Evolutionary conservation across 371 early-diverging fungal genomes (phyloP).

Genomic region (Funneliformis caledonium): DNA sequence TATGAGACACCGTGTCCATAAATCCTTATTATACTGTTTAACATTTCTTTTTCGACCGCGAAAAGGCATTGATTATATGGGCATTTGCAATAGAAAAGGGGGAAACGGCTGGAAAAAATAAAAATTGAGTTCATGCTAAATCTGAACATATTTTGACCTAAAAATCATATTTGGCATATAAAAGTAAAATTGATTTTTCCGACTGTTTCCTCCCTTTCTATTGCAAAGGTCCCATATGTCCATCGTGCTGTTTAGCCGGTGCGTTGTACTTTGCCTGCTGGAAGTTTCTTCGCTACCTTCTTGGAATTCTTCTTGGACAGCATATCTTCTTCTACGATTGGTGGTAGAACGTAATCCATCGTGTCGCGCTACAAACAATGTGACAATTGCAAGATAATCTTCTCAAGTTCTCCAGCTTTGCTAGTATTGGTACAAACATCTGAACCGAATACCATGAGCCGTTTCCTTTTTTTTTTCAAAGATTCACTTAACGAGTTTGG

Average conservation of each 20-base stretch:
- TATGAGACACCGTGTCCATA: constrained; percentile 9
- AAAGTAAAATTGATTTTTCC: no score
- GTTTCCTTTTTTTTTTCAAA: background rate
- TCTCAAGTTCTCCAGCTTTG: constrained; percentile 4
- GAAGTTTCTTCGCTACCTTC: constrained; percentile 13
- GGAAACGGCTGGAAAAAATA: no score
- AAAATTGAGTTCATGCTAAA: no score
- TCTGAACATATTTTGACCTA: no score
- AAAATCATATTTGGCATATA: no score
- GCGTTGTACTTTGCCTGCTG: constrained; percentile 4
- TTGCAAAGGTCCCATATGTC: no score
- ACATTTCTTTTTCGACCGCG: background rate
- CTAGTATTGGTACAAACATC: background rate
- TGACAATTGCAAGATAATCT: background rate
- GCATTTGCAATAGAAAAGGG: no score
- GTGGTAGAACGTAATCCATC: background rate
- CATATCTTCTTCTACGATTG: constrained; percentile 7
- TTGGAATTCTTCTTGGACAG: constrained; percentile 6
- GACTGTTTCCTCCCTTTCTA: no score
- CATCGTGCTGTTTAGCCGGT: background rate
- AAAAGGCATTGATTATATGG: no score
- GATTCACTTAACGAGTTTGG: constrained; percentile 3
- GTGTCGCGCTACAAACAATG: background rate
- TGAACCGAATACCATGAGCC: constrained; percentile 11
- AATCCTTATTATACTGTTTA: background rate